phyloP scores from a whole-genome alignment of 2,329 filamentous ascomycete genomes.

The Microcyclosporella mali region DNA sequence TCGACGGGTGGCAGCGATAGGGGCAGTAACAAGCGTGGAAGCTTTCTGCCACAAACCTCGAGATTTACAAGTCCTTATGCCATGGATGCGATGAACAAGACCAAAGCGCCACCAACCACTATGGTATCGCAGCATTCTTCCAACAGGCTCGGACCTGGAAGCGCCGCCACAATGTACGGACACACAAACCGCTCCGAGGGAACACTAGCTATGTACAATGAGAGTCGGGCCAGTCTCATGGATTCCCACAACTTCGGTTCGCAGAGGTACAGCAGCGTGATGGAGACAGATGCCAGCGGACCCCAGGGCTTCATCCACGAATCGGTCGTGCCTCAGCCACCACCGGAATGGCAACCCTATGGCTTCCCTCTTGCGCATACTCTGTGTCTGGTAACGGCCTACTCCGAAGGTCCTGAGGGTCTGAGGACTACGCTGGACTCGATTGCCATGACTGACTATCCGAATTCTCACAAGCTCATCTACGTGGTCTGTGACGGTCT shows the following conservation, averaged over 20 bases:
- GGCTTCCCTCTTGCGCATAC: constrained; percentile 90
- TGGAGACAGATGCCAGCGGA: constrained; percentile 63
- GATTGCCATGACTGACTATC: constrained; percentile 94
- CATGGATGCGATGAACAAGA: constrained; percentile 56
- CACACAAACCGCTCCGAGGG: constrained; percentile 52
- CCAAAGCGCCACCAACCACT: constrained; percentile 65
- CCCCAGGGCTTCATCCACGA: constrained; percentile 95
- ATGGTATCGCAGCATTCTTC: constrained; percentile 87
- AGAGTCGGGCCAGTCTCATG: constrained; percentile 37
- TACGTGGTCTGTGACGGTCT: constrained; percentile 95
- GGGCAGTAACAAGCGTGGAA: constrained; percentile 67
- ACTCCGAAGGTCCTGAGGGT: constrained; percentile 91
- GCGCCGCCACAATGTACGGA: constrained; percentile 64
- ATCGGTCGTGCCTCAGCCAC: constrained; percentile 89
- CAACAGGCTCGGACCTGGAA: constrained; percentile 58
- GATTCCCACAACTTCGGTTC: constrained; percentile 31
- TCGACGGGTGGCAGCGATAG: constrained; percentile 55
- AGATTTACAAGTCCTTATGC: constrained; percentile 89
- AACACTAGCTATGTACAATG: constrained; percentile 40
- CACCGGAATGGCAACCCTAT: constrained; percentile 94
- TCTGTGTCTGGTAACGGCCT: constrained; percentile 91
- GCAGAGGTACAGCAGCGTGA: constrained; percentile 47
- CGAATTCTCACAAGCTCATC: constrained; percentile 97
- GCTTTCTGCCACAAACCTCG: constrained; percentile 88
- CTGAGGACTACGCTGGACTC: constrained; percentile 92